Evolutionary conservation across 2,329 filamentous ascomycete species (phyloP).

Genomic region (Aspergillus pseudoterreus): DNA sequence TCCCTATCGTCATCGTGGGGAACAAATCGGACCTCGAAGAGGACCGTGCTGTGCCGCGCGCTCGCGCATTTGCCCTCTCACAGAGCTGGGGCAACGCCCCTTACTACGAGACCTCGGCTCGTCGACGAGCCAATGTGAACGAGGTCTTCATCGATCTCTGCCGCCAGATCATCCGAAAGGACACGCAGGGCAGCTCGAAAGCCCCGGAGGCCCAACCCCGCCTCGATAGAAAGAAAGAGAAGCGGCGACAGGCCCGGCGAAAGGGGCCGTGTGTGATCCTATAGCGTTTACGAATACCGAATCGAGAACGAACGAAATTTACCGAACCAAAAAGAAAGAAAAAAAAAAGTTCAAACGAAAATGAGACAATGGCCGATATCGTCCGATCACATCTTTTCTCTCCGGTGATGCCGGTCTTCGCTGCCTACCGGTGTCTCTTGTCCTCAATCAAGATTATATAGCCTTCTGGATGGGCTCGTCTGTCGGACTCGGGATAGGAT

Average conservation of each 20-base stretch:
- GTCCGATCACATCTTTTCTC: neutral
- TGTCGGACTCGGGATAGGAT: neutral
- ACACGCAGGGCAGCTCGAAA: constrained; percentile 43
- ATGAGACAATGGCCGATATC: constrained; percentile 2
- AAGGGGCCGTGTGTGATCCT: constrained; percentile 39
- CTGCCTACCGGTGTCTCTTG: no score
- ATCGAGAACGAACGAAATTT: neutral
- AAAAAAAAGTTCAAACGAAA: neutral
- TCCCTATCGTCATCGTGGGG: constrained; percentile 85
- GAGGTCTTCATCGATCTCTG: constrained; percentile 85
- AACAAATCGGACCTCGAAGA: constrained; percentile 92
- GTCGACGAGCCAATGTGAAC: constrained; percentile 80
- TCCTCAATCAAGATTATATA: neutral
- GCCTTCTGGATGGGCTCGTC: neutral
- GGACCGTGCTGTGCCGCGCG: constrained; percentile 71
- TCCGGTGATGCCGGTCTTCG: constrained; percentile 1
- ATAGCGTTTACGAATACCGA: constrained; percentile 17
- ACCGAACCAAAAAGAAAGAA: neutral
- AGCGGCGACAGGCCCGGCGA: constrained; percentile 27
- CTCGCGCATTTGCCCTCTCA: constrained; percentile 78
- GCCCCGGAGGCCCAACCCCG: constrained; percentile 25
- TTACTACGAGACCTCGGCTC: constrained; percentile 86
- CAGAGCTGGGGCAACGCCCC: constrained; percentile 81
- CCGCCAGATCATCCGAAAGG: constrained; percentile 74
- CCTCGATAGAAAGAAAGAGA: constrained; percentile 33